Evolutionary conservation across 768 basidiomycete species (phyloP).

Genomic region (Leccinum barrowsii): DNA sequence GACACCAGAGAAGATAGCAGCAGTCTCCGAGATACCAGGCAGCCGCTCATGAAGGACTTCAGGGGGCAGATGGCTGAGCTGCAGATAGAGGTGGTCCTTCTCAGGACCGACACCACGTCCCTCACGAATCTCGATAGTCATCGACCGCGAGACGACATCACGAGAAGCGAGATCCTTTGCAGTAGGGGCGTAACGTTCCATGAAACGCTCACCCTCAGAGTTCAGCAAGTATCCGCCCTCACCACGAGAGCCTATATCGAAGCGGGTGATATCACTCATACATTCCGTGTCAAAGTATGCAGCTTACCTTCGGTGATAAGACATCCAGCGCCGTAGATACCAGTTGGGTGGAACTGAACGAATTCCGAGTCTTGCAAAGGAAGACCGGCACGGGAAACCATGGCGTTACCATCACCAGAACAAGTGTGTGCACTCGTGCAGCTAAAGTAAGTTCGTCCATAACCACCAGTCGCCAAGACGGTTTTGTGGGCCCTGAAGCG

Average conservation of each 20-base stretch:
- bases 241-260: constrained; percentile 81
- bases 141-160: constrained; percentile 98
- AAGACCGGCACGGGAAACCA: constrained; percentile 95
- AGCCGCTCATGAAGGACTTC: constrained; percentile 95
- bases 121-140: constrained; percentile 98
- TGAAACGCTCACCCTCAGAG: constrained; percentile 98
- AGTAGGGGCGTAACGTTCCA: constrained; percentile 99
- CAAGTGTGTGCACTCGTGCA: constrained; percentile 99
- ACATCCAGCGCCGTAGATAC: constrained; percentile 99
- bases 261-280: not conserved
- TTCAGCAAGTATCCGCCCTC: constrained; percentile 99
- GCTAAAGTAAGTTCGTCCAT: constrained; percentile 96
- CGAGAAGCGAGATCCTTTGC: constrained; percentile 99
- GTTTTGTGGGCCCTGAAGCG: constrained; percentile 99
- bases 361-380: constrained; percentile 98
- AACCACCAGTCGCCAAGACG: constrained; percentile 96
- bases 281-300: not conserved
- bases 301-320: constrained; percentile 91
- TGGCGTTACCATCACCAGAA: constrained; percentile 97
- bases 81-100: constrained; percentile 95
- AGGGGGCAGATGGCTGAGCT: constrained; percentile 94
- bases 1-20: constrained; percentile 97
- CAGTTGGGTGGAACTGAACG: constrained; percentile 99
- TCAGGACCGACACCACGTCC: constrained; percentile 98
- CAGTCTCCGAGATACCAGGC: constrained; percentile 99